Base-by-base conservation (phyloP, 768 basidiomycete species). In the Mycena sanguinolenta region DNA sequence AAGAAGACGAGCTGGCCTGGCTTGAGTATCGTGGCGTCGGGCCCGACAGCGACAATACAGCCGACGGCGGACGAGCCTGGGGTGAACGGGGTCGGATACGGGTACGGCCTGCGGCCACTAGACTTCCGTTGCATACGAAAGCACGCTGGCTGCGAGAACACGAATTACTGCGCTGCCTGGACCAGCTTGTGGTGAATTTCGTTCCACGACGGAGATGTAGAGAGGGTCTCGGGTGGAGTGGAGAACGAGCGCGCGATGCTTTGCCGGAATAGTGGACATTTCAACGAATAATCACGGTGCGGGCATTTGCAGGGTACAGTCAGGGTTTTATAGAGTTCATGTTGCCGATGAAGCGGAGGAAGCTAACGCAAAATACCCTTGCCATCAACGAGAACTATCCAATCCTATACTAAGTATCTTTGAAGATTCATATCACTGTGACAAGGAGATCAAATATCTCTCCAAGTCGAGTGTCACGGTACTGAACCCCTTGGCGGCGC, bases 1-100 rank as follows among this genome's bases (percentile, higher is more conserved):
- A 63, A 38, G n/a, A 25, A 36, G 7, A 63, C 61, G 34, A 63
- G 61, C 32, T 63, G 49, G n/a, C 49, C 49, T 17, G 49, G 32
- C 7, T 63, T 36, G n/a, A 63, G 50, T 8, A 27, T 9, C 16
- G 61, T 36, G 30, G 30, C 34, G 14, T 63, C 61, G 25, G 49
- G 4, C 49, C 61, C 59, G 17, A 42, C 7, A 30, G 42, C 59
- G 17, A 44, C 28, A 28, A 60, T 38, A 16, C 59, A 44, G 4
- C 27, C 59, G 42, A 60, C 49, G 42, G 42, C 39, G 27, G 59
- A 60, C 3, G 27, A 28, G 59, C 59, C 59, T 28, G 42, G 42
- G 12, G 44, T 46, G 42, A 60, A 46, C 38, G 59, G 44, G 1
- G 42, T 46, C 6, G 59, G 59, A 9, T 27, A n/a, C 17, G 59